Evolutionary conservation across 2,329 filamentous ascomycete species (phyloP), one percentile per base, ranked within the genome.

Genomic region (Dactylellina cionopaga): DNA sequence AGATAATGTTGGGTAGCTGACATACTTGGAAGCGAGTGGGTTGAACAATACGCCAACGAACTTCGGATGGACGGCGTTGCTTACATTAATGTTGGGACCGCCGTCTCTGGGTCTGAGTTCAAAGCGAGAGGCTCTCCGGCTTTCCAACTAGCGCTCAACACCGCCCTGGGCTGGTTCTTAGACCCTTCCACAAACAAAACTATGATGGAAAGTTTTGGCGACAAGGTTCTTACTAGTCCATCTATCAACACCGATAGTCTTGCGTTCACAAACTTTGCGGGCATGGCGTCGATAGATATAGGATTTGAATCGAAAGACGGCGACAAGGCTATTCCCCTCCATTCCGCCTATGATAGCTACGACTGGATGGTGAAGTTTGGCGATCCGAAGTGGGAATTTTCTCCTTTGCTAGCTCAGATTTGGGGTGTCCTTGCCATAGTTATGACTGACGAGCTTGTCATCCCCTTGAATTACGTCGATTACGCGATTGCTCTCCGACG

Each of bases 31-130:
- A 77, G 76, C 1, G 95, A 99, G 80, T 94, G 90, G 77, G 95
- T 99, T 46, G 95, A 99, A 81, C 89, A 90, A 47, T 89, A 94
- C 76, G 83, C 92, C 25, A 88, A 93, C 0, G 80, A 82, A 2
- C 84, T 99, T 5, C 89, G 91, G 41, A 83, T 85, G 15, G 86
- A 95, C 76, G 94, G 87, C 0, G 88, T 92, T 74, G 93, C 91
- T 7, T 99, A 99, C 78, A 84, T 99, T 75, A 99, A 99, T 78
- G 88, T 99, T 39, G 94, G 94, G 79, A 87, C 89, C 1, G 94
- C 90, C 31, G 89, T 98, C 2, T 86, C 86, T 1, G 95, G 95
- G 4, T 81, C 83, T 58, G 84, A 89, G 9, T 92, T 99, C 78
- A 85, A 86, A 75, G 94, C 92, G 6, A 84, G 89, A 4, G 95